Evolutionary conservation across 768 basidiomycete genomes (phyloP).

Genomic region (Gloeostereum incarnatum): DNA sequence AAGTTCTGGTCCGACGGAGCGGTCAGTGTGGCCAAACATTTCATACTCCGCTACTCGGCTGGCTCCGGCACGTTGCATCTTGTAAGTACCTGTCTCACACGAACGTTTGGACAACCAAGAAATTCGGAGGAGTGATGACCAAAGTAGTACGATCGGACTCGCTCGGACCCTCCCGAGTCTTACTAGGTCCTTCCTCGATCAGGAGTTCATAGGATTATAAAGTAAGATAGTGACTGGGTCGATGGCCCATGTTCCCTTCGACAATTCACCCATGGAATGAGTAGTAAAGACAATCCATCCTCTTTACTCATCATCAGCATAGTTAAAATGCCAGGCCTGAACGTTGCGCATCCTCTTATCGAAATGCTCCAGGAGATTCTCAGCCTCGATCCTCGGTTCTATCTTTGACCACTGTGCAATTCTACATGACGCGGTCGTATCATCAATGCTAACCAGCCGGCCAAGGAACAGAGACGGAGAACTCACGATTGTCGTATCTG

Average conservation of each 20-base stretch:
- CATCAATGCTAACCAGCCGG: neutral
- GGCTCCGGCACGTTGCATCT: too few species aligned
- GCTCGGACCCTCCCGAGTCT: neutral
- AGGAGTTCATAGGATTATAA: neutral
- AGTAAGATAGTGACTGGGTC: slow-evolving; percentile 8
- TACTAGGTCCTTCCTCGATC: neutral
- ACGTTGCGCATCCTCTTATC: slow-evolving; percentile 33
- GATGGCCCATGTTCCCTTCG: slow-evolving; percentile 3
- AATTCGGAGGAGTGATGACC: too few species aligned
- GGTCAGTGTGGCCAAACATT: too few species aligned
- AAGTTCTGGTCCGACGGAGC: too few species aligned
- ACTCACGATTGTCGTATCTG: slow-evolving; percentile 33
- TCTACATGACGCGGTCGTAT: slow-evolving; percentile 12
- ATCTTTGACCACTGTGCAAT: slow-evolving; percentile 22
- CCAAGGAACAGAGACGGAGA: slow-evolving; percentile 1
- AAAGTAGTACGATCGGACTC: neutral
- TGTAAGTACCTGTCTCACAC: too few species aligned
- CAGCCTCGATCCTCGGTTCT: slow-evolving; percentile 18
- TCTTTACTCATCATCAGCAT: too few species aligned
- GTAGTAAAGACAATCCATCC: slow-evolving; percentile 14
- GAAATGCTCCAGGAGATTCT: slow-evolving; percentile 25
- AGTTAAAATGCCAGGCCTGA: too few species aligned
- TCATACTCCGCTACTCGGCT: too few species aligned
- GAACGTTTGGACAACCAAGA: too few species aligned
- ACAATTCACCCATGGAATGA: slow-evolving; percentile 9